A percentile compares a stretch with the other conserved stretches of the same genome.
phyloP scores from a whole-genome alignment of 2,329 filamentous ascomycete species.

The Camptophora hylomeconis region DNA sequence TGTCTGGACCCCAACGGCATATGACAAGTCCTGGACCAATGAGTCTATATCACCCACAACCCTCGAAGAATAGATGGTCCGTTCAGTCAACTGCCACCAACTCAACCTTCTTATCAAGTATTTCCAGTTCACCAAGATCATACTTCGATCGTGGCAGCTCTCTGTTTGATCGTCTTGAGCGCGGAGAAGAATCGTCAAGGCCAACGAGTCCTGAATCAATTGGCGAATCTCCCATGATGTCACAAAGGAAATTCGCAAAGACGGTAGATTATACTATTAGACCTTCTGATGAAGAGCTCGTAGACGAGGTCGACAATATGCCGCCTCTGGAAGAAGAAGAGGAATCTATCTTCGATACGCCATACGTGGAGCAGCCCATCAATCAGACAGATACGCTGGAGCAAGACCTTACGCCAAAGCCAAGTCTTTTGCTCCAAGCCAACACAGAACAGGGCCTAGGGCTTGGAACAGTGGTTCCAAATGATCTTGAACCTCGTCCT shows the following conservation, averaged over 20 bases:
- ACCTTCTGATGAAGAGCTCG: slow-evolving; percentile 3
- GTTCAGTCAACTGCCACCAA: slow-evolving; percentile 48
- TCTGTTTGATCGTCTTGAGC: slow-evolving; percentile 63
- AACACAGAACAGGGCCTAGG: background rate
- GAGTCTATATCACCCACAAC: slow-evolving; percentile 33
- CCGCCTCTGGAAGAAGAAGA: background rate
- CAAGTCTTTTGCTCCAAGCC: background rate
- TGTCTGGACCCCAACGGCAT: slow-evolving; percentile 19
- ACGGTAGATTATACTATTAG: background rate
- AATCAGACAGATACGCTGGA: background rate
- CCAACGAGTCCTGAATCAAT: slow-evolving; percentile 69
- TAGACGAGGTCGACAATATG: background rate
- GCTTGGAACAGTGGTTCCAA: background rate
- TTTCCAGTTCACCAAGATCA: slow-evolving; percentile 70
- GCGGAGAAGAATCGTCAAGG: slow-evolving; percentile 52
- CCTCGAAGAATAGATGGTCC: slow-evolving; percentile 55
- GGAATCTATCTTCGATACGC: background rate
- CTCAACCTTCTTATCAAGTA: slow-evolving; percentile 53
- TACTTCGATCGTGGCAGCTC: slow-evolving; percentile 53
- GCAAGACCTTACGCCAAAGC: slow-evolving; percentile 1
- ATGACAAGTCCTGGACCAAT: slow-evolving; percentile 22
- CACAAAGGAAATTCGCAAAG: slow-evolving; percentile 1
- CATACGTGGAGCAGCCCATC: background rate
- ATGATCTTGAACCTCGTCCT: slow-evolving; percentile 1
- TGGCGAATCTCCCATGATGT: slow-evolving; percentile 1